phyloP scores from a whole-genome alignment of 1,139 yeast genomes.

The Blastobotrys elegans region DNA sequence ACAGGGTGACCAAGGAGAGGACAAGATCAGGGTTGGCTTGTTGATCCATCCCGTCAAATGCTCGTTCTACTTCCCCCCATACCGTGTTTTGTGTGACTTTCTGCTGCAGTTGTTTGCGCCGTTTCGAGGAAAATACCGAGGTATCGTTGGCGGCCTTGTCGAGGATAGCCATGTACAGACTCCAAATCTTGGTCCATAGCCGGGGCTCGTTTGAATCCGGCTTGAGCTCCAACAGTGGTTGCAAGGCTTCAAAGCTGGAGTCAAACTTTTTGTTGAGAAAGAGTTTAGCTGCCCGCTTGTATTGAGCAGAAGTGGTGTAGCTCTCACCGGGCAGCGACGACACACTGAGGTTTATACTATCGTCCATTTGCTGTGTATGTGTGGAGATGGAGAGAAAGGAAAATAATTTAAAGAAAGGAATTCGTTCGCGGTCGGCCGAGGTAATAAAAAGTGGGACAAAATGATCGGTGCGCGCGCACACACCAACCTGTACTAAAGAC shows the following conservation, averaged over 20 bases:
- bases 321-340: slow-evolving; percentile 5
- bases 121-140: neutral
- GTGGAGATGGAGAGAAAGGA: neutral
- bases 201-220: slow-evolving; percentile 5
- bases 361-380: slow-evolving; percentile 5
- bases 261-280: slow-evolving; percentile 26
- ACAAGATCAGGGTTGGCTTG: slow-evolving; percentile 13
- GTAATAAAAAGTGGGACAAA: neutral
- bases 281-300: slow-evolving; percentile 24
- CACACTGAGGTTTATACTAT: slow-evolving; percentile 10
- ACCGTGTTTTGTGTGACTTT: slow-evolving; percentile 16
- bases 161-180: slow-evolving; percentile 23
- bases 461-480: no score
- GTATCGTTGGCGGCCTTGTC: slow-evolving; percentile 15
- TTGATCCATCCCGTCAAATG: slow-evolving; percentile 15
- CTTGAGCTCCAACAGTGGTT: slow-evolving; percentile 10
- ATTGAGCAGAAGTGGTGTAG: slow-evolving; percentile 7
- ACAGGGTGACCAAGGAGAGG: slow-evolving; percentile 14
- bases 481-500: neutral
- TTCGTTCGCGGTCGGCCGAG: neutral
- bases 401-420: neutral
- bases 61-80: slow-evolving; percentile 17
- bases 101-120: slow-evolving; percentile 14
- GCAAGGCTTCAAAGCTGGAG: slow-evolving; percentile 19
- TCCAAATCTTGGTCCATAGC: slow-evolving; percentile 25